Percentiles rank a stretch among this genome's conserved stretches.
Conservation (phyloP, 139 green algal genomes). For the Closterium sp. region DNA sequence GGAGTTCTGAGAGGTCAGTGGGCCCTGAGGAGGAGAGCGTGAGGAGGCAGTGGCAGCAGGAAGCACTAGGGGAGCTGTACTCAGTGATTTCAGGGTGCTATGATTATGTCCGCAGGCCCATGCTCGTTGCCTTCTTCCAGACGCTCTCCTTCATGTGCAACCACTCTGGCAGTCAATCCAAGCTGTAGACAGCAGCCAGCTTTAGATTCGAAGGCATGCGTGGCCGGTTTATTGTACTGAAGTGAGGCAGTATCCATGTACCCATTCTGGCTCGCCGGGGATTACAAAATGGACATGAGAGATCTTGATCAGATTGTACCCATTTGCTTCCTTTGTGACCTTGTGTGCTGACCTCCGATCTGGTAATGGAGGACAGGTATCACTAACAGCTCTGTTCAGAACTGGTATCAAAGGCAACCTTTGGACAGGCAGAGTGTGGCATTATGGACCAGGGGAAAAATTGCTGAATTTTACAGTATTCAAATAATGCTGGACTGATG, state of each 20-base stretch:
- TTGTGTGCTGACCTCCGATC: too few relatives aligned
- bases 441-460: not conserved
- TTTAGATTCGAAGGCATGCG: too few relatives aligned
- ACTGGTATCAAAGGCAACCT: too few relatives aligned
- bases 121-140: constrained; percentile 6
- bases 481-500: not conserved
- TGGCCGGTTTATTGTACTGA: too few relatives aligned
- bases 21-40: not conserved
- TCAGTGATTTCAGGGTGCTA: not conserved
- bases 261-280: too few relatives aligned
- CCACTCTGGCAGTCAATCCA: not conserved
- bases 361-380: too few relatives aligned
- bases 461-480: not conserved
- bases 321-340: too few relatives aligned
- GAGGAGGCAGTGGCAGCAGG: constrained; percentile 1
- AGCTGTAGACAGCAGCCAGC: not conserved
- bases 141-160: constrained; percentile 8
- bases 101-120: not conserved
- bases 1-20: not conserved
- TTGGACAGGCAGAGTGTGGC: not conserved
- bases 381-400: too few relatives aligned
- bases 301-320: too few relatives aligned
- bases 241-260: too few relatives aligned
- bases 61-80: not conserved
- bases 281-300: too few relatives aligned